These are phyloP conservation scores for Pseudodiploospora longispora DNA, from an alignment of 2,329 filamentous ascomycete species.

Conservation along the genomic window DNA sequence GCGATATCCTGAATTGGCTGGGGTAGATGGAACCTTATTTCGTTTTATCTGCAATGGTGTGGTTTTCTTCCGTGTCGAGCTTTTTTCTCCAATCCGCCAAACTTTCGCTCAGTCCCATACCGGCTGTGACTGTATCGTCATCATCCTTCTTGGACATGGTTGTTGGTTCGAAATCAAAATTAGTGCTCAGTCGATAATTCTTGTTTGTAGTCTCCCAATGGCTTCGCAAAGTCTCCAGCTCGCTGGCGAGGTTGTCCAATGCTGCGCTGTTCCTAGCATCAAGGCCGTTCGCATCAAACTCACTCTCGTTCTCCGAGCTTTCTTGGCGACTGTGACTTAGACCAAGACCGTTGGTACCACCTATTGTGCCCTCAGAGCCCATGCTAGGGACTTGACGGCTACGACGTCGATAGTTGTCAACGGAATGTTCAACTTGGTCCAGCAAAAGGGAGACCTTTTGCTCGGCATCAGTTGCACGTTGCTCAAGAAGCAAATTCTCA, in stretches of 20 bases:
- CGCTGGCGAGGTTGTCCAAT: constrained; percentile 82
- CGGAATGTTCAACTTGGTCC: constrained; percentile 87
- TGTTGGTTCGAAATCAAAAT: constrained; percentile 71
- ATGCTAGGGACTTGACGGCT: constrained; percentile 50
- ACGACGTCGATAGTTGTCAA: constrained; percentile 86
- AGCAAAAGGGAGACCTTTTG: constrained; percentile 86
- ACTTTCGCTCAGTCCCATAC: constrained; percentile 56
- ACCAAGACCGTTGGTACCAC: constrained; percentile 26
- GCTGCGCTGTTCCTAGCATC: constrained; percentile 55
- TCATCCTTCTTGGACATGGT: constrained; percentile 34
- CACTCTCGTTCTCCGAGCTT: constrained; percentile 53
- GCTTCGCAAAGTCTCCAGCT: constrained; percentile 80
- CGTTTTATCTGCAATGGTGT: constrained; percentile 20
- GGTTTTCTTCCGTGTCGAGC: constrained; percentile 46
- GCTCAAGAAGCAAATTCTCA: constrained; percentile 75
- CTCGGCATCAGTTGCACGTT: constrained; percentile 81
- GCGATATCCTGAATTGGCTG: constrained; percentile 15
- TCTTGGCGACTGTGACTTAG: constrained; percentile 42
- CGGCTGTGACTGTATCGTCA: constrained; percentile 27
- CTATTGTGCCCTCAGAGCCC: constrained; percentile 33
- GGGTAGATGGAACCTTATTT: constrained; percentile 16
- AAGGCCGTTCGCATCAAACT: constrained; percentile 46
- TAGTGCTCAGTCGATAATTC: constrained; percentile 82
- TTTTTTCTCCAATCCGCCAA: constrained; percentile 74
- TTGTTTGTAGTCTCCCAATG: constrained; percentile 97